These are phyloP conservation scores for Cordyceps pruinosa DNA, from an alignment of 2,329 filamentous ascomycete species.

Conservation along the genomic window DNA sequence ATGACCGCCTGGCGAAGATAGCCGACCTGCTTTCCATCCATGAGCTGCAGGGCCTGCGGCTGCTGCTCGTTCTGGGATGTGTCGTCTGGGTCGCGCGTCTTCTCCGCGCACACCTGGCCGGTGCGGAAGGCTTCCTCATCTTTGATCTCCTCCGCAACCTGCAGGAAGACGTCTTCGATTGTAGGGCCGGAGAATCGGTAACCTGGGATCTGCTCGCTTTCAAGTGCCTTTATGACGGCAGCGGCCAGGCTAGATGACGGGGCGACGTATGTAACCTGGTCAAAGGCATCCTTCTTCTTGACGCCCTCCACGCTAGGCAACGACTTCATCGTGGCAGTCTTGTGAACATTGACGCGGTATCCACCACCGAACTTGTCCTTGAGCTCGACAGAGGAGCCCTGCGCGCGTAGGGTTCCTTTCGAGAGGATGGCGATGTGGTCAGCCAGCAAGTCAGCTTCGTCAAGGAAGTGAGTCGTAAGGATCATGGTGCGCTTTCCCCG, in stretches of 20 bases:
- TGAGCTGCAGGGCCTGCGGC: conserved; percentile 43
- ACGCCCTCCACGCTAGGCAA: conserved; percentile 49
- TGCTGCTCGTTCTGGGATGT: conserved; percentile 20
- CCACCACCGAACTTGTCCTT: conserved; percentile 78
- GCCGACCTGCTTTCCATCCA: conserved; percentile 62
- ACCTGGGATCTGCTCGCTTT: conserved; percentile 59
- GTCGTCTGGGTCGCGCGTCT: conserved; percentile 10
- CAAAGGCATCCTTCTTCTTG: conserved; percentile 53
- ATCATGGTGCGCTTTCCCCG: conserved; percentile 76
- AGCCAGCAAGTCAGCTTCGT: conserved; percentile 83
- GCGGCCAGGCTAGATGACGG: conserved; percentile 64
- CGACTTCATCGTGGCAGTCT: conserved; percentile 42
- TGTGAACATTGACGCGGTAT: conserved; percentile 72
- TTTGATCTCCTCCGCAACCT: conserved; percentile 72
- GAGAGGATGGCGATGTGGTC: conserved; percentile 86
- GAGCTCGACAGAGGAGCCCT: conserved; percentile 78
- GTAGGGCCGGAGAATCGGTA: conserved; percentile 85
- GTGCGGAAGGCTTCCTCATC: conserved; percentile 37
- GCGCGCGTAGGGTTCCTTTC: conserved; percentile 72
- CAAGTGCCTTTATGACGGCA: conserved; percentile 61
- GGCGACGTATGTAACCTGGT: conserved; percentile 67
- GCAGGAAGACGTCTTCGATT: conserved; percentile 87
- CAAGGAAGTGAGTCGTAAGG: conserved; percentile 86
- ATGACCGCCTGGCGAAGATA: conserved; percentile 65
- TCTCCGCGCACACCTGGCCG: conserved; percentile 20